Evolutionary conservation across 192 early-diverging fungal species (phyloP).

Genomic region (Umbelopsis vinacea): DNA sequence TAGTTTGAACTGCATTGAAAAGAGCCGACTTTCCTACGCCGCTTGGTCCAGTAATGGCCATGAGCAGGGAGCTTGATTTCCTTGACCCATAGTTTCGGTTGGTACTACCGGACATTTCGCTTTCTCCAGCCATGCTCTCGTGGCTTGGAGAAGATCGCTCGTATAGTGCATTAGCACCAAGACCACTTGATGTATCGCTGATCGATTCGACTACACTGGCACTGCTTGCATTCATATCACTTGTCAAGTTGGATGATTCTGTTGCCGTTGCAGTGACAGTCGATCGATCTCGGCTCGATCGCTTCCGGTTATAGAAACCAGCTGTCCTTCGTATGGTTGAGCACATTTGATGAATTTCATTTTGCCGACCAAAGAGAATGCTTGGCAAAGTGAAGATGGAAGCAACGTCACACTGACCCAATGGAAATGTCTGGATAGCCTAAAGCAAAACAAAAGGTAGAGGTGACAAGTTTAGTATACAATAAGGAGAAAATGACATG

Average conservation of each 20-base stretch:
- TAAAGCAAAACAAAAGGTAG: too few species aligned
- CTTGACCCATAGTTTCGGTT: background rate
- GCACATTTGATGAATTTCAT: conserved; percentile 31
- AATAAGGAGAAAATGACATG: too few species aligned
- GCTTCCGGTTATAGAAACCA: conserved; percentile 14
- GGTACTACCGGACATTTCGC: conserved; percentile 29
- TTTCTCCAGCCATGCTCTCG: conserved; percentile 13
- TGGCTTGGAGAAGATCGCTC: conserved; percentile 26
- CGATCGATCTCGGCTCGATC: conserved; percentile 16
- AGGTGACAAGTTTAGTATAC: too few species aligned
- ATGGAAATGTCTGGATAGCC: conserved; percentile 29
- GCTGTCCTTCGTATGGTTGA: conserved; percentile 27
- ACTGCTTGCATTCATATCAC: background rate
- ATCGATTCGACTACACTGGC: conserved; percentile 11
- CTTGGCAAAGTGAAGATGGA: conserved; percentile 41
- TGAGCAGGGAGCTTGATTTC: conserved; percentile 24
- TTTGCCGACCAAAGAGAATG: conserved; percentile 32
- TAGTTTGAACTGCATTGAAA: conserved; percentile 33
- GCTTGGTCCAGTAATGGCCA: conserved; percentile 34
- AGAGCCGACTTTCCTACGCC: conserved; percentile 39
- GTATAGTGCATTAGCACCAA: background rate
- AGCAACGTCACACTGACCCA: conserved; percentile 36
- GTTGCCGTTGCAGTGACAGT: background rate
- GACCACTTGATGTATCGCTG: conserved; percentile 14
- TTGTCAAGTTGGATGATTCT: conserved; percentile 17